Percentiles rank a stretch among this genome's conserved stretches.
Evolutionary conservation across 1,284 basidiomycete genomes (phyloP).

Genomic region (Ustilago bromivora): DNA sequence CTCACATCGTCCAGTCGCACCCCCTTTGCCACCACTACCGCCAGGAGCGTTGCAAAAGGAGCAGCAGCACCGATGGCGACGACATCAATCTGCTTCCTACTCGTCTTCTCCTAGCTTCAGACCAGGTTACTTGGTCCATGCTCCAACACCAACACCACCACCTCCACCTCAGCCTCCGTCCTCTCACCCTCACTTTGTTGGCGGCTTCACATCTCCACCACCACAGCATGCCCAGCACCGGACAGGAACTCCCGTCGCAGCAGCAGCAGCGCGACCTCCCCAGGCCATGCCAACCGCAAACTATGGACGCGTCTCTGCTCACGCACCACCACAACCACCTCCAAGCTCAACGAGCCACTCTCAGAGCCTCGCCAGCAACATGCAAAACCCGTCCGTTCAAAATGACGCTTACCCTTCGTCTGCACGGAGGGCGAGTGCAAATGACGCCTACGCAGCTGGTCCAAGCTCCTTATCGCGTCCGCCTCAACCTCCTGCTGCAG

Average conservation of each 20-base stretch:
- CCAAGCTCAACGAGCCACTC: conserved; percentile 7
- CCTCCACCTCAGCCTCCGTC: conserved; percentile 21
- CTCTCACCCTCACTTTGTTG: conserved; percentile 25
- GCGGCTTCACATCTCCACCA: conserved; percentile 28
- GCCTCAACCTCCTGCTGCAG: conserved; percentile 8
- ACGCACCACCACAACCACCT: conserved; percentile 1
- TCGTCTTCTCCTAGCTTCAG: conserved; percentile 20
- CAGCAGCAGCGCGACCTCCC: conserved; percentile 16
- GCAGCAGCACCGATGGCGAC: conserved; percentile 42
- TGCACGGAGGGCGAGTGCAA: conserved; percentile 21
- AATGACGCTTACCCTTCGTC: conserved; percentile 5
- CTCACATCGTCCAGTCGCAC: conserved; percentile 34
- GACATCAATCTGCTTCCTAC: conserved; percentile 31
- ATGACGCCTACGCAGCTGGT: conserved; percentile 13
- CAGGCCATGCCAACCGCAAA: conserved; percentile 18
- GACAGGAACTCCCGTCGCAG: conserved; percentile 2
- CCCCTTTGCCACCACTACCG: conserved; percentile 54
- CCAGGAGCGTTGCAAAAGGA: conserved; percentile 47
- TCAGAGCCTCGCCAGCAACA: conserved; percentile 22
- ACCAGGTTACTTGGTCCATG: conserved; percentile 47
- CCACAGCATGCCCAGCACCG: background rate
- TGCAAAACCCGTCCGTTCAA: conserved; percentile 28
- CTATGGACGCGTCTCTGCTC: conserved; percentile 12
- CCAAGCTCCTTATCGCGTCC: background rate
- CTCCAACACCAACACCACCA: conserved; percentile 25